Percentiles rank a stretch among this genome's conserved stretches.
These are phyloP conservation scores for Trypanosoma vivax DNA, from an alignment of 208 protist genomes.

Conservation along the genomic window DNA sequence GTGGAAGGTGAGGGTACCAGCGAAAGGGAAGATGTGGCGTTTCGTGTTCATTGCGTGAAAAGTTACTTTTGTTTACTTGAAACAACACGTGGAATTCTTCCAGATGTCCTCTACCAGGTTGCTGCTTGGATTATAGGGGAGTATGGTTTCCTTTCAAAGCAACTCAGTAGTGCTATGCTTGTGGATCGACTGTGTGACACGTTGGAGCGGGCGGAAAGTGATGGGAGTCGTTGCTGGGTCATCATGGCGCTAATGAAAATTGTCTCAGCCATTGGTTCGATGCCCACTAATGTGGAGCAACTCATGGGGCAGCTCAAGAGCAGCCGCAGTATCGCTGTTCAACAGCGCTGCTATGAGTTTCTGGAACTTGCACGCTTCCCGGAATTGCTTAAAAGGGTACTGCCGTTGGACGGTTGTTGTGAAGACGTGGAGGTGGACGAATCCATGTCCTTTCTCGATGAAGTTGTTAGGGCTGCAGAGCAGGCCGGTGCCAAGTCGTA, in stretches of 20 bases:
- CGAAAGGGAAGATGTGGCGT: conserved; percentile 51
- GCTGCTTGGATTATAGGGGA: conserved; percentile 92
- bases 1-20: conserved; percentile 74
- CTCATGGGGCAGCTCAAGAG: conserved; percentile 35
- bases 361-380: conserved; percentile 29
- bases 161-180: conserved; percentile 35
- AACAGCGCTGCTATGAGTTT: conserved; percentile 85
- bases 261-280: conserved; percentile 23
- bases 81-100: conserved; percentile 19
- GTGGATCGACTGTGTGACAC: conserved; percentile 68
- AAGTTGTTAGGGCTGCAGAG: conserved; percentile 34
- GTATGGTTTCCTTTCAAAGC: conserved; percentile 81
- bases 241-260: conserved; percentile 78
- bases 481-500: conserved; percentile 44
- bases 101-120: conserved; percentile 58
- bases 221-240: conserved; percentile 45
- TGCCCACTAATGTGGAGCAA: conserved; percentile 43
- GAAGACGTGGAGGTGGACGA: conserved; percentile 57
- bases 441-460: conserved; percentile 41
- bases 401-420: conserved; percentile 74
- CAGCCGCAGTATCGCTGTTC: conserved; percentile 49
- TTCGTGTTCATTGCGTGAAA: conserved; percentile 69
- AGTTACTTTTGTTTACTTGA: conserved; percentile 71
- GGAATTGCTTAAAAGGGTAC: conserved; percentile 37
- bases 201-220: conserved; percentile 36